Base-by-base conservation (phyloP, 2,329 filamentous ascomycete species). In the Capronia coronata region DNA sequence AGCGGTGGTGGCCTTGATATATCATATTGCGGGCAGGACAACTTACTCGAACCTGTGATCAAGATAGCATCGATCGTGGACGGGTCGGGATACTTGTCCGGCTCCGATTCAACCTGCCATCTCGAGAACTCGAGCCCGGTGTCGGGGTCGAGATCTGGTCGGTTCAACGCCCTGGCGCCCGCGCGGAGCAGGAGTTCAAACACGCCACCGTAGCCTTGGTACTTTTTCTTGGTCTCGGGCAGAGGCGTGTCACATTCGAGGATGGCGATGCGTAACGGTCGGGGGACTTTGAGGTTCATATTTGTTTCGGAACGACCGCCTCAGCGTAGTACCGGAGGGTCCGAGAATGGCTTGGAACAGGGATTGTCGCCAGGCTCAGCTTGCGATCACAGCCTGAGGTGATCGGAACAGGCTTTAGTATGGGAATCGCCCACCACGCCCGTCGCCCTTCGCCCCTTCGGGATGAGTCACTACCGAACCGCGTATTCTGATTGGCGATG, bases 161-260 rank as follows among this genome's bases (percentile, higher is more conserved):
- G 51, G 25, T 61, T 56, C 22, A 80, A 66, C 0, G 73, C 64
- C 5, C 74, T 67, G 38, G 77, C 78, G 6, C 78, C 77, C 37
- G 70, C 67, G 41, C 70, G 63, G 44, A 88, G 75, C 8, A 87
- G 75, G 29, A 75, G 63, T 14, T 70, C 75, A 68, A 88, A 87
- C 52, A 87, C 77, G 55, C 80, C 83, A 54, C 81, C 79, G 69
- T 95, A 96, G 52, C 76, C 75, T 44, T 80, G 79, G 67, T 85
- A 89, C 61, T 79, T 79, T 48, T 75, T 75, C 47, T 78, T 71
- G 30, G 84, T 79, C 37, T 76, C 68, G 1, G 80, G 77, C 43
- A 85, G 74, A 1, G 88, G 88, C 1, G 79, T 86, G 69, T 95
- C 91, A 72, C 86, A 84, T 74, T 95, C 87, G 59, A 97, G 82